phyloP scores from a whole-genome alignment of 768 basidiomycete species.

The Lentinula sp. region DNA sequence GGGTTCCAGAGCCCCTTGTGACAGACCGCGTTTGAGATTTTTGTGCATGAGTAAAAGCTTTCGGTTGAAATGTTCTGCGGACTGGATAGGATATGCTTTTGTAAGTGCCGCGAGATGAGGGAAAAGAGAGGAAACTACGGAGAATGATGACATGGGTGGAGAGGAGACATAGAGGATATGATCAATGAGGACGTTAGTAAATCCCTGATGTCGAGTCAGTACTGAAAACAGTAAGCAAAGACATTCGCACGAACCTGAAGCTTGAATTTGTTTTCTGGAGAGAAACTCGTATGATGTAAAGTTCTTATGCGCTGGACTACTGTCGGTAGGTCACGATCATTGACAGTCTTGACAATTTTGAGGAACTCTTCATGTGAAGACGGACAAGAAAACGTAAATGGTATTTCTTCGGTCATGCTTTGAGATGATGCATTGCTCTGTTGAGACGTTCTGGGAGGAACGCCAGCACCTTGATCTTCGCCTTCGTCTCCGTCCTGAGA shows the following conservation, averaged over 20 bases:
- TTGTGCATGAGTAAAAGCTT: slow-evolving; percentile 92
- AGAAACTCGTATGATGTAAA: slow-evolving; percentile 89
- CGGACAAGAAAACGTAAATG: slow-evolving; percentile 92
- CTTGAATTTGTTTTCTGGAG: slow-evolving; percentile 85
- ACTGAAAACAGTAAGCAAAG: background rate
- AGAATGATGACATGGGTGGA: slow-evolving; percentile 53
- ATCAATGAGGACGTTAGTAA: slow-evolving; percentile 79
- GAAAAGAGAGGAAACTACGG: slow-evolving; percentile 56
- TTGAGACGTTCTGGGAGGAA: slow-evolving; percentile 27
- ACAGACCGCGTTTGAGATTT: slow-evolving; percentile 81
- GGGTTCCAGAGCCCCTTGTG: slow-evolving; percentile 51
- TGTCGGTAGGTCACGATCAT: slow-evolving; percentile 65
- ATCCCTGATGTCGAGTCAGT: slow-evolving; percentile 35
- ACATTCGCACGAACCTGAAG: slow-evolving; percentile 58
- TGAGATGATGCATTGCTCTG: slow-evolving; percentile 25
- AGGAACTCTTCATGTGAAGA: slow-evolving; percentile 82
- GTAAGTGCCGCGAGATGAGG: slow-evolving; percentile 78
- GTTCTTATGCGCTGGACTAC: slow-evolving; percentile 89
- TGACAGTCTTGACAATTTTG: slow-evolving; percentile 66
- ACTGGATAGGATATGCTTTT: slow-evolving; percentile 72
- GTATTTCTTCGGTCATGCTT: slow-evolving; percentile 53
- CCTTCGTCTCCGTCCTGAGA: slow-evolving; percentile 29
- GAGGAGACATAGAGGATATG: slow-evolving; percentile 76
- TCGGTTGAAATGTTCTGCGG: slow-evolving; percentile 71
- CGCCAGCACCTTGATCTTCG: slow-evolving; percentile 38